Percentiles rank a stretch among this genome's conserved stretches.
Evolutionary conservation across 1,284 basidiomycete species (phyloP).

Genomic region (Porogramme epimiltina): DNA sequence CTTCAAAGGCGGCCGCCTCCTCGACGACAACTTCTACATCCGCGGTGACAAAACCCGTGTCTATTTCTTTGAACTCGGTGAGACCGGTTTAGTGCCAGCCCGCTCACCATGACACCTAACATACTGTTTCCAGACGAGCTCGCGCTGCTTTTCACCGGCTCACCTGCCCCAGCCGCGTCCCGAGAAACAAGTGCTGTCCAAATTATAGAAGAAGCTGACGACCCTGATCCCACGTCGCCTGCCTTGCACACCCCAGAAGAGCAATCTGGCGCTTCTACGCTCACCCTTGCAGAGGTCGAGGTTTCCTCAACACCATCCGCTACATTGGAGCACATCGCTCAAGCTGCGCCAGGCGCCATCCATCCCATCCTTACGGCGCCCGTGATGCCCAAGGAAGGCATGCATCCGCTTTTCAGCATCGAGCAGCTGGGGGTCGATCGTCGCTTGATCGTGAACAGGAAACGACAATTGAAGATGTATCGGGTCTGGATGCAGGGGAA

Average conservation of each 20-base stretch:
- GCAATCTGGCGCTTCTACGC: conserved; percentile 1
- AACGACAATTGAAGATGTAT: conserved; percentile 94
- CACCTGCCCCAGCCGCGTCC: conserved; percentile 37
- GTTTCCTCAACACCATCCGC: conserved; percentile 1
- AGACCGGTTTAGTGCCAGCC: conserved; percentile 17
- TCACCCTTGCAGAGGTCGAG: conserved; percentile 5
- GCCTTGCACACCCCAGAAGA: conserved; percentile 3
- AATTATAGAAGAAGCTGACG: conserved; percentile 39
- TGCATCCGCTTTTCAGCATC: conserved; percentile 63
- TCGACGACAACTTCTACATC: conserved; percentile 94
- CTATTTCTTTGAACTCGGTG: conserved; percentile 90
- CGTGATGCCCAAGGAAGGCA: conserved; percentile 13
- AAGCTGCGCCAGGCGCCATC: conserved; percentile 4
- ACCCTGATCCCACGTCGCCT: conserved; percentile 24
- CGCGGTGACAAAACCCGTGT: conserved; percentile 96
- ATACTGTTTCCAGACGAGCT: conserved; percentile 68
- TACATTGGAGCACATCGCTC: no score
- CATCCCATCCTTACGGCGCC: conserved; percentile 19
- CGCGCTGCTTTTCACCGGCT: conserved; percentile 75
- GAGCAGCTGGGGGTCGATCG: conserved; percentile 86
- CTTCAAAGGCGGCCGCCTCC: conserved; percentile 86
- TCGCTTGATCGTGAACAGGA: conserved; percentile 89
- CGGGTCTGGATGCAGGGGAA: conserved; percentile 93
- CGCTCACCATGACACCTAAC: neutral
- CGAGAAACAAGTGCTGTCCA: conserved; percentile 36